Percentiles rank a stretch among this genome's conserved stretches.
Conservation (phyloP, 306 rosid genomes). For the Hippophae rhamnoides region DNA sequence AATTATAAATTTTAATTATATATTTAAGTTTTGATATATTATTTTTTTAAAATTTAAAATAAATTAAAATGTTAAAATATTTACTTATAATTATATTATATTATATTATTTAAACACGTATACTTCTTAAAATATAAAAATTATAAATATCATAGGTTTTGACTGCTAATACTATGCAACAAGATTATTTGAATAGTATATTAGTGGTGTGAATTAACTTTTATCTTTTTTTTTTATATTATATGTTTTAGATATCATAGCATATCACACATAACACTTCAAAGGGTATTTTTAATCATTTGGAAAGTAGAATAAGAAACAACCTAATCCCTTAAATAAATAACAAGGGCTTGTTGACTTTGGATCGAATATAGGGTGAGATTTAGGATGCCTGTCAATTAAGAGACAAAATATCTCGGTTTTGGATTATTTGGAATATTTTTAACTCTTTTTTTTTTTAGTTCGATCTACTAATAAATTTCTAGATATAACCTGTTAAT, state of each 20-base stretch:
- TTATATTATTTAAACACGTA: too few relatives aligned
- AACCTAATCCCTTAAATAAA: not conserved
- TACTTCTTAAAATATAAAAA: too few relatives aligned
- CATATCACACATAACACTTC: not conserved
- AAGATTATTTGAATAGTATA: not conserved
- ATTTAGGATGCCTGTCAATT: not conserved
- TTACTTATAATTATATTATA: too few relatives aligned
- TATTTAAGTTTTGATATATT: too few relatives aligned
- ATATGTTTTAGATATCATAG: constrained; percentile 3
- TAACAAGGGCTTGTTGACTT: not conserved
- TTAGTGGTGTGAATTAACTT: not conserved
- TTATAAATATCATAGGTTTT: not conserved
- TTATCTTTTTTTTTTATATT: not conserved
- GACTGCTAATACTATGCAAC: not conserved
- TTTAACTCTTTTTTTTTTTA: not conserved
- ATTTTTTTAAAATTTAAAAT: too few relatives aligned
- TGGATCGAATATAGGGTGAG: constrained; percentile 5
- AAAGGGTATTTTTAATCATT: constrained; percentile 2
- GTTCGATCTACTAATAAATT: too few relatives aligned
- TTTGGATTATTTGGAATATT: not conserved
- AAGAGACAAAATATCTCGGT: constrained; percentile 1
- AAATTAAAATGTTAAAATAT: too few relatives aligned
- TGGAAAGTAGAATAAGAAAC: constrained; percentile 22
- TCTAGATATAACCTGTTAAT: too few relatives aligned
- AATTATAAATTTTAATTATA: too few relatives aligned